Evolutionary conservation across 2,329 filamentous ascomycete species (phyloP).

Genomic region (Aureobasidium mangrovei): DNA sequence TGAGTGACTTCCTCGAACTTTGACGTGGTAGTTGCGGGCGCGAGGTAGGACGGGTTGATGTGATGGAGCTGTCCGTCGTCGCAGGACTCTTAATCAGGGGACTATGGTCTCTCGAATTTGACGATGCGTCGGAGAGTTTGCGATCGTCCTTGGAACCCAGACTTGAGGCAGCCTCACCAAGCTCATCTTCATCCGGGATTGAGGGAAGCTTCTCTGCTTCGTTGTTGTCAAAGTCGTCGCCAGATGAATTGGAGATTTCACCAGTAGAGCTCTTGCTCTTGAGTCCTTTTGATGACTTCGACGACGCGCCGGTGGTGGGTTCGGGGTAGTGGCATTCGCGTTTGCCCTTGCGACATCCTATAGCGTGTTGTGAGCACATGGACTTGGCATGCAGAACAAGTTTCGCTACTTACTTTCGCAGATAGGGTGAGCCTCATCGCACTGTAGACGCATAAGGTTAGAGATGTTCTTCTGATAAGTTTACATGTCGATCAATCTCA

Average conservation of each 20-base stretch:
- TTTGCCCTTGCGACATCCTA: slow-evolving; percentile 82
- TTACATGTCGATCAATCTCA: slow-evolving; percentile 22
- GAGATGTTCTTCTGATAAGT: not conserved
- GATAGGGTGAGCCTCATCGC: slow-evolving; percentile 77
- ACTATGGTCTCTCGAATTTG: slow-evolving; percentile 9
- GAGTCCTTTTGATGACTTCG: slow-evolving; percentile 35
- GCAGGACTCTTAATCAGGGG: slow-evolving; percentile 8
- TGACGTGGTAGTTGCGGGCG: slow-evolving; percentile 12
- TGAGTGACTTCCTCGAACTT: slow-evolving; percentile 14
- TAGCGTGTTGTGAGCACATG: not conserved
- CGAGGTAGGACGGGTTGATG: slow-evolving; percentile 1
- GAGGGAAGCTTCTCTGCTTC: slow-evolving; percentile 32
- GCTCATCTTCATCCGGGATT: slow-evolving; percentile 40
- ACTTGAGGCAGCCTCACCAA: slow-evolving; percentile 29
- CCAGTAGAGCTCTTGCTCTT: slow-evolving; percentile 38
- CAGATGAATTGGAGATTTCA: slow-evolving; percentile 43
- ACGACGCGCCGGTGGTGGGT: slow-evolving; percentile 45
- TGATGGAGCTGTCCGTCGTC: slow-evolving; percentile 3
- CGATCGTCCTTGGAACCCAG: slow-evolving; percentile 22
- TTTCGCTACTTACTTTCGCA: slow-evolving; percentile 57
- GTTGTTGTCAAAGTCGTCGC: slow-evolving; percentile 39
- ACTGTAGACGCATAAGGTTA: slow-evolving; percentile 44
- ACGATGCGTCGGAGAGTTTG: slow-evolving; percentile 32
- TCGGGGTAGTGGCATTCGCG: slow-evolving; percentile 89
- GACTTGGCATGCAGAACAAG: not conserved